A percentile compares a stretch with the other conserved stretches of the same genome.
Evolutionary conservation across 306 rosid species (phyloP).

Genomic region (Alnus glutinosa): DNA sequence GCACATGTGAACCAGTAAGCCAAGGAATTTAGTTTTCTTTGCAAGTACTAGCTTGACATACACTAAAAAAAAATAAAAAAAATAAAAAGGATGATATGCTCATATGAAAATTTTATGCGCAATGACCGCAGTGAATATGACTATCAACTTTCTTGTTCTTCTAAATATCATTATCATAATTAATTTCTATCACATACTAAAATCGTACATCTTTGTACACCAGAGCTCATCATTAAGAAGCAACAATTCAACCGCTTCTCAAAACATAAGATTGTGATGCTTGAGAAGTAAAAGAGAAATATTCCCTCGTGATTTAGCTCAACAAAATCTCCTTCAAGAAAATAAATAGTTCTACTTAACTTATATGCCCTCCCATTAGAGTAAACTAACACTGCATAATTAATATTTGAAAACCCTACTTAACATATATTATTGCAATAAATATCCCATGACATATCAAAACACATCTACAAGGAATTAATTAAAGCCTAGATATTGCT

Average conservation of each 20-base stretch:
- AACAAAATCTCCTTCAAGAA: background rate
- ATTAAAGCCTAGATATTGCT: background rate
- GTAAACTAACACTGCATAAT: background rate
- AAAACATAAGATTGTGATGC: background rate
- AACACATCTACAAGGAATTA: background rate
- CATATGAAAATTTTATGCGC: background rate
- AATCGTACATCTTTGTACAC: background rate
- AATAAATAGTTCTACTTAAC: background rate
- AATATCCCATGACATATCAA: background rate
- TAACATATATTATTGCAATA: background rate
- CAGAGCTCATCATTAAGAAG: background rate
- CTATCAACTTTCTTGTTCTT: background rate
- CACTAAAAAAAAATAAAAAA: background rate
- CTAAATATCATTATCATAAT: background rate
- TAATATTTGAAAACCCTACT: background rate
- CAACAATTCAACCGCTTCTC: background rate
- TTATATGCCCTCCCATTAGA: background rate
- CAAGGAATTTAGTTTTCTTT: background rate
- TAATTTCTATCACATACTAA: background rate
- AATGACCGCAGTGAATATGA: background rate
- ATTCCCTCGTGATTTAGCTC: background rate
- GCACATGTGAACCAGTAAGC: constrained; percentile 16
- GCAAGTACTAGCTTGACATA: background rate
- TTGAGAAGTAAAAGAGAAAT: background rate
- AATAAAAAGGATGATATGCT: too few species aligned